Conservation (phyloP, 305 asterid genomes). For the Solanum aculeatissimum region DNA sequence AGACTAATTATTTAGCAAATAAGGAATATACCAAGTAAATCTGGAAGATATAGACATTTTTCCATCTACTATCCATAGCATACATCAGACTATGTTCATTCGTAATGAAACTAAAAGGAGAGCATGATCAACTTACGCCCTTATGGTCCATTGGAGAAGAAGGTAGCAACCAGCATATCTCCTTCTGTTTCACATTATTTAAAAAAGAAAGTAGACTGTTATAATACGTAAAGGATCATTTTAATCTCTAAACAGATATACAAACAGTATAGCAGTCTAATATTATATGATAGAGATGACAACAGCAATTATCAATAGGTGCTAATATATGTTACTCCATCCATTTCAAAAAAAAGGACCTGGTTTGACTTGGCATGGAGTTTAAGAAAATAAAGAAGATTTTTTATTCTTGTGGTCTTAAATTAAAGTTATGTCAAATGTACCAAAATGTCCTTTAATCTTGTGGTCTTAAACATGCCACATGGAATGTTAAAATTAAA, state of each 20-base stretch:
- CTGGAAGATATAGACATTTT: neutral
- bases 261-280: neutral
- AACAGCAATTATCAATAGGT: neutral
- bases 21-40: neutral
- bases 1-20: neutral
- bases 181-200: slow-evolving; percentile 50
- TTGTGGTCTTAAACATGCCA: no score
- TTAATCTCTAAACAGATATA: neutral
- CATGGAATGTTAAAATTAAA: no score
- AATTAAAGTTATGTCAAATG: no score
- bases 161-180: slow-evolving; percentile 89
- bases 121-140: slow-evolving; percentile 66
- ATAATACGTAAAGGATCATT: neutral
- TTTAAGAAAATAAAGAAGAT: no score
- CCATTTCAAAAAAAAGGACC: no score
- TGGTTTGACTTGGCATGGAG: no score
- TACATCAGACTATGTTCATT: neutral
- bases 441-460: no score
- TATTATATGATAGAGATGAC: neutral
- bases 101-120: neutral
- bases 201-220: neutral
- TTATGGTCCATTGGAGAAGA: slow-evolving; percentile 60
- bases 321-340: neutral
- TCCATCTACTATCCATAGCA: neutral
- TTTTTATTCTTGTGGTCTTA: no score